phyloP scores from a whole-genome alignment of 148 eudicot species.

The Arbutus unedo region DNA sequence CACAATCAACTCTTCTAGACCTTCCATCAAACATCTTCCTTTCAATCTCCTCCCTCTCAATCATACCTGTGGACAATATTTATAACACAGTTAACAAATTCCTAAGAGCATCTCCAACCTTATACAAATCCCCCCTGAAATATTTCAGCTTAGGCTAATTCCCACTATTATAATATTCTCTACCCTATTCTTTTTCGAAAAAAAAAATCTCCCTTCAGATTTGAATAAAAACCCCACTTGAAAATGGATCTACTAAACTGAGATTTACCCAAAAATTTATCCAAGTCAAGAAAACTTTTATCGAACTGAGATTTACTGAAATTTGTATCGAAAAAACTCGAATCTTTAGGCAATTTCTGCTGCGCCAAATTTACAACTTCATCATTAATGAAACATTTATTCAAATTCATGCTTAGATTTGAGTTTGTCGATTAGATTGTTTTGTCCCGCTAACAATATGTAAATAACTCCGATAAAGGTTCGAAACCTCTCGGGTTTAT shows the following conservation, averaged over 20 bases:
- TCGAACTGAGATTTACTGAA: neutral
- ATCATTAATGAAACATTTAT: neutral
- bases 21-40: constrained; percentile 43
- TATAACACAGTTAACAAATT: neutral
- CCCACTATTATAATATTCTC: no score
- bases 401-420: neutral
- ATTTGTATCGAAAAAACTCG: neutral
- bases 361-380: neutral
- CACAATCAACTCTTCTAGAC: constrained; percentile 30
- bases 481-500: no score
- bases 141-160: no score
- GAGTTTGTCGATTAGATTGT: neutral
- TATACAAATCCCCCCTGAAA: neutral
- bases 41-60: constrained; percentile 44
- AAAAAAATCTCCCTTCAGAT: neutral
- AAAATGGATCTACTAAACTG: neutral
- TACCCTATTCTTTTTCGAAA: no score
- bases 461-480: no score
- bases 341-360: neutral
- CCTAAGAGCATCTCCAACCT: neutral
- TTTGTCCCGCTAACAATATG: neutral
- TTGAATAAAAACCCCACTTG: neutral
- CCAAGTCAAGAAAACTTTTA: neutral
- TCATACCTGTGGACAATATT: constrained; percentile 1
- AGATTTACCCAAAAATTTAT: neutral